Base-by-base conservation (phyloP, 192 early-diverging fungal species). In the Coemansia erecta region DNA sequence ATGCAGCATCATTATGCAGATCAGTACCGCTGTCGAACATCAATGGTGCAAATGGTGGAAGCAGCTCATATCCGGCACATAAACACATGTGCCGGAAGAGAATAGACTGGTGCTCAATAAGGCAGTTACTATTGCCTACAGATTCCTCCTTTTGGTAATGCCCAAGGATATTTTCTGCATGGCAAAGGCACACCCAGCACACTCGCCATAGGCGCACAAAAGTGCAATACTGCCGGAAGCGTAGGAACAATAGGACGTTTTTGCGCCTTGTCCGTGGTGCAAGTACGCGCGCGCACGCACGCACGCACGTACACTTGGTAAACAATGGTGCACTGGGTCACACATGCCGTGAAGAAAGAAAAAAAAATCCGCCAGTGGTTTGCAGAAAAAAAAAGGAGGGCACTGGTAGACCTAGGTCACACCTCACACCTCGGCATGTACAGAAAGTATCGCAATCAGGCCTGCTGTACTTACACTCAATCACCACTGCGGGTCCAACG, bases 401-500 rank as follows among this genome's bases (percentile, higher is more conserved):
- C 28, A 44, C 41, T 52, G 48, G 39, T 48, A 19, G 1, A 13
- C 17, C 12, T 24, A 19, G 42, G 21, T 24, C 55, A 37, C 35
- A 9, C 10, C 10, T 24, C 55, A 37, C 35, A 9, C 10, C 10
- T 37, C 10, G 35, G 10, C 35, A 37, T 37, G 35, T 37, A 37
- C 35, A 37, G 35, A 37, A 37, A 37, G 8, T 37, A 37, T 37
- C 8, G 35, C 35, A 37, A 35, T 37, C 51, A 23, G 17, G 18
- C 23, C 23, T n/a, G 21, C 13, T 56, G 22, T 61, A 73, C 76
- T 79, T 73, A 79, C 76, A 73, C 44, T 73, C 70, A 51, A 79
- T 61, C 10, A 63, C 68, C 41, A 63, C 66, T 6, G 81, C 85
- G 10, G 93, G 93, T 15, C 93, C 93, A 52, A 91, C 85, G 15